Conservation (phyloP, 208 protist species). For the Herpetomonas tarakana region DNA sequence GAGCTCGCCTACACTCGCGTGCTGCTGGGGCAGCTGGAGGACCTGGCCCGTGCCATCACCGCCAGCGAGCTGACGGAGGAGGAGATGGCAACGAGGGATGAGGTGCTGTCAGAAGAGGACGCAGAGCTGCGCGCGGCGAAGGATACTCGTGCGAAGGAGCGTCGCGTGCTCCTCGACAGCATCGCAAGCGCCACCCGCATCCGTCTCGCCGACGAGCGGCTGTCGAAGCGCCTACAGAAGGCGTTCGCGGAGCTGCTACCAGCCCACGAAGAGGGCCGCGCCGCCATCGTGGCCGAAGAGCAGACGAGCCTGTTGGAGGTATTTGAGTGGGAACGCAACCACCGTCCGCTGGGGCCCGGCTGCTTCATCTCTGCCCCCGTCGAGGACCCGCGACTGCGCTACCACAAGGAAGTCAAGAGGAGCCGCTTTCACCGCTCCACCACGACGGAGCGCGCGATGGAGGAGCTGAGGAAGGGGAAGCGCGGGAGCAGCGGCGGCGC, state of each 20-base stretch:
- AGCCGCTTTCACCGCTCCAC: not conserved
- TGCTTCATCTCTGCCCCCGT: conserved; percentile 25
- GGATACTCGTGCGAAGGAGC: conserved; percentile 14
- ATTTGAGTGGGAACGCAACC: conserved; percentile 43
- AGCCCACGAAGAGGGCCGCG: conserved; percentile 21
- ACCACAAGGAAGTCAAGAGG: conserved; percentile 1
- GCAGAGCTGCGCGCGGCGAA: conserved; percentile 30
- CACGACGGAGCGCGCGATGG: conserved; percentile 2
- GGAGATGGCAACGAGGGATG: conserved; percentile 3
- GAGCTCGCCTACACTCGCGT: conserved; percentile 30
- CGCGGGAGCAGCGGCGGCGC: not conserved
- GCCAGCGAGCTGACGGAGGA: conserved; percentile 17
- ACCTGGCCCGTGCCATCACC: conserved; percentile 1
- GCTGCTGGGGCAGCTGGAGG: conserved; percentile 25
- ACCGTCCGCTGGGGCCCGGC: conserved; percentile 46
- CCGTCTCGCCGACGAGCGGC: conserved; percentile 28
- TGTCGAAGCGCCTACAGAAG: conserved; percentile 23
- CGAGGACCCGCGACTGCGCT: conserved; percentile 23
- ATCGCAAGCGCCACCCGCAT: conserved; percentile 40
- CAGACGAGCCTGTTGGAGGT: conserved; percentile 20
- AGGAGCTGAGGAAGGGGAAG: conserved; percentile 2
- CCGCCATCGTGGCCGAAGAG: conserved; percentile 38
- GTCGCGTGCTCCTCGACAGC: conserved; percentile 22
- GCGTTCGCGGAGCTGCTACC: conserved; percentile 39
- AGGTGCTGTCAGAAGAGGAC: conserved; percentile 16